Evolutionary conservation across 495 filamentous ascomycete species (phyloP), one percentile per base, ranked within the genome.

Genomic region (Thermothielavioides terrestris): DNA sequence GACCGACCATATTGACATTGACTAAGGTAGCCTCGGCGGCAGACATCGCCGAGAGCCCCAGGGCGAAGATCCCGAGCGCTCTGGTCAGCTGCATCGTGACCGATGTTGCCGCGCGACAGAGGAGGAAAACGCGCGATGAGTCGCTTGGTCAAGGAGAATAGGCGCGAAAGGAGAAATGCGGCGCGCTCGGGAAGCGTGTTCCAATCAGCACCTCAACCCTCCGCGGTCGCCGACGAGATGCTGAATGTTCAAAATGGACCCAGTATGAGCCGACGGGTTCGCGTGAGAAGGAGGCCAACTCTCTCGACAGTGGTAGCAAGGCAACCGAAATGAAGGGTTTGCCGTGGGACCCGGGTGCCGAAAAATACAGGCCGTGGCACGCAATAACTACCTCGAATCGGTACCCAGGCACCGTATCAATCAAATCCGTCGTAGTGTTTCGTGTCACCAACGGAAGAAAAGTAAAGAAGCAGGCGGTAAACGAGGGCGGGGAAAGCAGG

Each of bases 11-110:
- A 46, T 57, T 51, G 17, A 53, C 30, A 42, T 62, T 50, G 20
- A 70, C 37, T 49, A 65, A 66, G 20, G 66, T 64, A 35, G 69
- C 70, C 46, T 68, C 65, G 26, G 66, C 67, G 49, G 67, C 66
- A 37, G 63, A 57, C 17, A 67, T 32, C 34, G 69, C 63, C 21
- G 68, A 70, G 21, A 74, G 63, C 36, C 64, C 70, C 44, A 69
- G 50, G 46, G 68, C 57, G 45, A 74, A 46, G 32, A 73, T 39
- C 36, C 66, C 49, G 26, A 69, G 44, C 30, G 67, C 50, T 41
- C 58, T 61, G 49, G 30, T 64, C 25, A 62, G 62, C 58, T 63
- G 62, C 68, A 74, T 73, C 55, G 46, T 63, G 60, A 43, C 46
- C 28, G 46, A 34, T 41, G 28, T 23, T 26, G 42, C 6, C 4